Evolutionary conservation across 441 rosid species (phyloP).

Genomic region (Jatropha podagrica): DNA sequence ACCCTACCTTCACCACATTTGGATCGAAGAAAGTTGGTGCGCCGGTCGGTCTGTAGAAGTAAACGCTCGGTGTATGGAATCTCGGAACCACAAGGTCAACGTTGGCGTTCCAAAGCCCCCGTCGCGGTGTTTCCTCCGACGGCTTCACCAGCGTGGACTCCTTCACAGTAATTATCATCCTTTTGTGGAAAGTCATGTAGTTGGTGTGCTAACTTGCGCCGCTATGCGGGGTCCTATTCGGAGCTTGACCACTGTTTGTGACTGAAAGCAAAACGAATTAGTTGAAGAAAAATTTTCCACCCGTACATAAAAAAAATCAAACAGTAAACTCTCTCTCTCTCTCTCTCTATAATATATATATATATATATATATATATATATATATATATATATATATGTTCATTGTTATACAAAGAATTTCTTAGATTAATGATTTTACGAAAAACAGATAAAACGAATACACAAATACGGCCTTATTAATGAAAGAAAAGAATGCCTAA

Average conservation of each 20-base stretch:
- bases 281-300: no score
- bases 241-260: not conserved
- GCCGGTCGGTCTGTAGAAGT: conserved; percentile 74
- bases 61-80: conserved; percentile 92
- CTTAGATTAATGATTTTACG: no score
- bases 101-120: conserved; percentile 73
- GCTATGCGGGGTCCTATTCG: not conserved
- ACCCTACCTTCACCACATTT: conserved; percentile 55
- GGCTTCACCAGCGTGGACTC: conserved; percentile 75
- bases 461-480: no score
- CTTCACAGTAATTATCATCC: conserved; percentile 56
- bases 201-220: not conserved
- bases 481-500: no score
- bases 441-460: no score
- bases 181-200: not conserved
- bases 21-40: conserved; percentile 65
- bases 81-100: conserved; percentile 89
- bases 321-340: no score
- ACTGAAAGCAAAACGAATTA: no score
- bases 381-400: no score
- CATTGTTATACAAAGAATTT: no score
- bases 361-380: no score
- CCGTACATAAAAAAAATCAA: not conserved
- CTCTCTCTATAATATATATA: no score
- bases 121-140: conserved; percentile 57